Conservation (phyloP, 495 filamentous ascomycete species). For the Venustampulla echinocandica region DNA sequence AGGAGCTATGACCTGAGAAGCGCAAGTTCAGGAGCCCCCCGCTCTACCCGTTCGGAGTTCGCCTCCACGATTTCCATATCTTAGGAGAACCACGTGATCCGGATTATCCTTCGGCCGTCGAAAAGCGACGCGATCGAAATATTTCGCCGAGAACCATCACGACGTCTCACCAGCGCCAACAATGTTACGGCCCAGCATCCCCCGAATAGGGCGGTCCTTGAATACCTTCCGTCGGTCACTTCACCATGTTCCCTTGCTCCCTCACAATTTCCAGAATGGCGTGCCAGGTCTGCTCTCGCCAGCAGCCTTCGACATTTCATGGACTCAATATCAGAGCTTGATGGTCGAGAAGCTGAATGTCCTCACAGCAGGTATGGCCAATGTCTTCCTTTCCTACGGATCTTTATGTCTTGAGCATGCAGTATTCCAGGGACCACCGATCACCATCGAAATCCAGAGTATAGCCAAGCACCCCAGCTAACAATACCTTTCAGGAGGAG, state of each 20-base stretch:
- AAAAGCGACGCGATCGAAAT: constrained; percentile 1
- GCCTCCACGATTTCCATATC: no score
- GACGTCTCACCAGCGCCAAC: constrained; percentile 10
- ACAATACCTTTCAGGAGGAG: constrained; percentile 15
- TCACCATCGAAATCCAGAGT: no score
- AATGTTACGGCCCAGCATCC: constrained; percentile 23
- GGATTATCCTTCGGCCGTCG: constrained; percentile 2
- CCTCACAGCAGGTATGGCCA: constrained; percentile 57
- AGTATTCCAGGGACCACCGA: no score
- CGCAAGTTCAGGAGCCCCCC: no score
- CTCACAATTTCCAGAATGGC: constrained; percentile 48
- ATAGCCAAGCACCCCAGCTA: no score
- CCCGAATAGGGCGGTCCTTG: constrained; percentile 15
- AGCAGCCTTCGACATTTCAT: constrained; percentile 62
- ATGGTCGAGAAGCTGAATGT: constrained; percentile 67
- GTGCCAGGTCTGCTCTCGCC: constrained; percentile 59
- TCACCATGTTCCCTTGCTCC: constrained; percentile 53
- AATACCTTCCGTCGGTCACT: constrained; percentile 24
- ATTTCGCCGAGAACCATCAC: background rate
- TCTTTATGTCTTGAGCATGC: no score
- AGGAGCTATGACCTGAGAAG: no score
- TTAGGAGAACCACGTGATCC: background rate
- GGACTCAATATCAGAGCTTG: constrained; percentile 70
- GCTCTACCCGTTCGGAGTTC: constrained; percentile 10
- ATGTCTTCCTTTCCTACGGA: no score